Evolutionary conservation across 1,284 basidiomycete genomes (phyloP).

Genomic region (Papiliotrema nemorosa): DNA sequence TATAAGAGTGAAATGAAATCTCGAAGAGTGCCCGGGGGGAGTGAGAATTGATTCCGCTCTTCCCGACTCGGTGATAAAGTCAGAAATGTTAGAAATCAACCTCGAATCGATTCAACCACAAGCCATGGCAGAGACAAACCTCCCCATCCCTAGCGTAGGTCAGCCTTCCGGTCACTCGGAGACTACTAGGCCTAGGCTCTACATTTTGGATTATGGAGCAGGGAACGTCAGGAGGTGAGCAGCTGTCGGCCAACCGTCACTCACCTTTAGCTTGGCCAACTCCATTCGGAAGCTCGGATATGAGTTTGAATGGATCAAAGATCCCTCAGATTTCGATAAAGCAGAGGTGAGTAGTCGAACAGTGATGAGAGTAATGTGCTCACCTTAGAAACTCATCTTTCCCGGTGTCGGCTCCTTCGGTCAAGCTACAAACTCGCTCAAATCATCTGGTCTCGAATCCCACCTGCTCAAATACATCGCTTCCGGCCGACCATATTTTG

Average conservation of each 20-base stretch:
- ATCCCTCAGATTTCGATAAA: slow-evolving; percentile 77
- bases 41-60: no score
- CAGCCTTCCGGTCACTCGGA: slow-evolving; percentile 30
- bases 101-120: not conserved
- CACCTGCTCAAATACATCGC: slow-evolving; percentile 79
- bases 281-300: slow-evolving; percentile 83
- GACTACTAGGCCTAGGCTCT: slow-evolving; percentile 55
- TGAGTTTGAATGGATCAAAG: slow-evolving; percentile 84
- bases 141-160: slow-evolving; percentile 29
- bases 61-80: no score
- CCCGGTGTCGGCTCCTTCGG: slow-evolving; percentile 97
- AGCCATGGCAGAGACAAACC: slow-evolving; percentile 19
- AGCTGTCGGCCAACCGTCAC: not conserved
- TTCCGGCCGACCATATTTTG: slow-evolving; percentile 91
- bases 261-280: slow-evolving; percentile 67
- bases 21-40: no score
- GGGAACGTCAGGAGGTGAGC: slow-evolving; percentile 77
- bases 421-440: slow-evolving; percentile 76
- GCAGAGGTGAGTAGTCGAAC: slow-evolving; percentile 68
- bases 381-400: slow-evolving; percentile 80
- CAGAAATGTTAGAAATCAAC: no score
- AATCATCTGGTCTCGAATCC: slow-evolving; percentile 68
- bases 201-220: slow-evolving; percentile 91
- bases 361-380: not conserved
- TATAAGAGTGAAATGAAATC: no score